A percentile compares a stretch with the other conserved stretches of the same genome.
Evolutionary conservation across 108 stramenopile genomes (phyloP).

Genomic region (Pinguiococcus pyrenoidosus): DNA sequence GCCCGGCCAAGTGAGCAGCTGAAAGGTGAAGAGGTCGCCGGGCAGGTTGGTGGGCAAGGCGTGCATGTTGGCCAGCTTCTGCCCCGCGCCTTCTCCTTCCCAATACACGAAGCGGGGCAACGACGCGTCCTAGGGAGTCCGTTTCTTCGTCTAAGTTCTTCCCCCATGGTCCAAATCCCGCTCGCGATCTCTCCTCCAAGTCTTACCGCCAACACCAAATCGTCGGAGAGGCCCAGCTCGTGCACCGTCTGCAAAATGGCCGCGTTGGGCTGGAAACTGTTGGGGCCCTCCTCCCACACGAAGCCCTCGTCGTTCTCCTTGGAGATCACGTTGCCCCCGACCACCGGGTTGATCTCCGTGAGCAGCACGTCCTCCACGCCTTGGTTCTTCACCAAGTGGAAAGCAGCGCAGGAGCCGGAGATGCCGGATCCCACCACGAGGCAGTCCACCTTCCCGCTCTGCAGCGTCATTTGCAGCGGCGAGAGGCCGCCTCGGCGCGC

Average conservation of each 20-base stretch:
- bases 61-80: no score
- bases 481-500: no score
- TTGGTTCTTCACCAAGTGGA: conserved; percentile 58
- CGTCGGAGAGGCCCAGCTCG: conserved; percentile 68
- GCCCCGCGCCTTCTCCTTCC: no score
- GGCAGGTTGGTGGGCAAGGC: no score
- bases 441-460: no score
- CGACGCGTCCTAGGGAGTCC: no score
- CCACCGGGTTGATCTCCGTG: conserved; percentile 57
- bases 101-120: conserved; percentile 35
- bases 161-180: no score
- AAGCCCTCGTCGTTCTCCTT: conserved; percentile 54
- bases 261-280: conserved; percentile 74
- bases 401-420: conserved; percentile 60
- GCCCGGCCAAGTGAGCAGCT: conserved; percentile 76
- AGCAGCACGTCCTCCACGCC: conserved; percentile 52
- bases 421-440: conserved; percentile 79
- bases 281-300: conserved; percentile 89
- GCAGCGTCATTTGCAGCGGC: no score
- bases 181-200: no score
- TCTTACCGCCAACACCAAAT: conserved; percentile 86
- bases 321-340: conserved; percentile 86
- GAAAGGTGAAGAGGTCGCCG: conserved; percentile 44
- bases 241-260: conserved; percentile 67
- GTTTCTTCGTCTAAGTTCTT: no score